Evolutionary conservation across 208 protist genomes (phyloP).

Genomic region (Leishmania guyanensis): DNA sequence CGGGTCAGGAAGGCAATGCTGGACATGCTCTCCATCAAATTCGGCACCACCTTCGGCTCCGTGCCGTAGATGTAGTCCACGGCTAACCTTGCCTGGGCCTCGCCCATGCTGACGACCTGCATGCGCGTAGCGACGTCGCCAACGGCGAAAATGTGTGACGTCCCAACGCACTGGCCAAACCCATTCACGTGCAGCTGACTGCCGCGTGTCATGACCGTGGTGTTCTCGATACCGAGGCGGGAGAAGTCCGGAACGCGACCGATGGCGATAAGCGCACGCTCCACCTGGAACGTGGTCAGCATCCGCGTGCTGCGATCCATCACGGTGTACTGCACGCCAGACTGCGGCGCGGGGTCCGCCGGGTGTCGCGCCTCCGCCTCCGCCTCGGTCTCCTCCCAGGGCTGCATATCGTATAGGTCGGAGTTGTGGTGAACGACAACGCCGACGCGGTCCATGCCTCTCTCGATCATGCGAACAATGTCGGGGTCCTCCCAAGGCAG

Average conservation of each 20-base stretch:
- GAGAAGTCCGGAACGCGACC: slow-evolving; percentile 68
- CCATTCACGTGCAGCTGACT: slow-evolving; percentile 49
- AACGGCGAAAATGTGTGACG: slow-evolving; percentile 63
- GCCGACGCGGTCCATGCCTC: slow-evolving; percentile 42
- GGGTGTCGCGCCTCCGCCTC: slow-evolving; percentile 25
- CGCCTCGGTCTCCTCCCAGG: slow-evolving; percentile 46
- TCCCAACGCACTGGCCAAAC: slow-evolving; percentile 48
- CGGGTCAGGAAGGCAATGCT: slow-evolving; percentile 56
- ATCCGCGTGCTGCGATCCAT: slow-evolving; percentile 53
- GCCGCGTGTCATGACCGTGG: slow-evolving; percentile 41
- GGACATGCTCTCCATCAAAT: slow-evolving; percentile 41
- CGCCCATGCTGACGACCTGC: slow-evolving; percentile 64
- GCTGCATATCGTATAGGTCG: slow-evolving; percentile 73
- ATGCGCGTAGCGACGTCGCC: slow-evolving; percentile 59
- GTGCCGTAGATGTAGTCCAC: slow-evolving; percentile 76
- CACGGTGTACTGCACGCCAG: slow-evolving; percentile 81
- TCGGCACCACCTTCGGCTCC: slow-evolving; percentile 15
- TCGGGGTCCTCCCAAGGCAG: slow-evolving; percentile 75
- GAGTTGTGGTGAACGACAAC: slow-evolving; percentile 76
- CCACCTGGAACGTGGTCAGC: slow-evolving; percentile 70
- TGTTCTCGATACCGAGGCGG: slow-evolving; percentile 66
- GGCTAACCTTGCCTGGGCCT: slow-evolving; percentile 59
- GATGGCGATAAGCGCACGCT: slow-evolving; percentile 67
- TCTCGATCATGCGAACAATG: slow-evolving; percentile 49
- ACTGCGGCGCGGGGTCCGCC: slow-evolving; percentile 18